Evolutionary conservation across 768 basidiomycete species (phyloP).

Genomic region (Steccherinum ochraceum): DNA sequence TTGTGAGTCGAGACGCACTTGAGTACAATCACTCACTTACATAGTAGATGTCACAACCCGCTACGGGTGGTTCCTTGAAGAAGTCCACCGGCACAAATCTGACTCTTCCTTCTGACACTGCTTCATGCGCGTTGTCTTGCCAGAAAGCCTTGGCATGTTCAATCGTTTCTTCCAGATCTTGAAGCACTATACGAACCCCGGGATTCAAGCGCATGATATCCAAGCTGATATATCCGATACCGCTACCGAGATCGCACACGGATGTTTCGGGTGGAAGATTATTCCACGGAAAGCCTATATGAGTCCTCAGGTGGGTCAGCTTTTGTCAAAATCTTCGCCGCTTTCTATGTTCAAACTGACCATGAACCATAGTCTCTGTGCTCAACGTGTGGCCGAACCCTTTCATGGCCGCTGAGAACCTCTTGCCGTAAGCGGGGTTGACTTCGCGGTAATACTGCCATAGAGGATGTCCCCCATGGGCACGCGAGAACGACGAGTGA

Average conservation of each 20-base stretch:
- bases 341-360: not conserved
- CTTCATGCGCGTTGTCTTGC: not conserved
- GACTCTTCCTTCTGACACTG: not conserved
- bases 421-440: not conserved
- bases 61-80: not conserved
- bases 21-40: not conserved
- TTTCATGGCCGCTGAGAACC: not conserved
- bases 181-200: not conserved
- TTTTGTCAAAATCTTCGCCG: not conserved
- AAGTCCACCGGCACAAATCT: slow-evolving; percentile 2
- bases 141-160: not conserved
- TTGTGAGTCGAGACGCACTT: not conserved
- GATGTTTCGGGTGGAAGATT: not conserved
- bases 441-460: not conserved
- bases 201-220: not conserved
- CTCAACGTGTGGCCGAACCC: not conserved
- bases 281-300: not conserved
- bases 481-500: not conserved
- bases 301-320: not conserved
- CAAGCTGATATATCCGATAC: not conserved
- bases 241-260: slow-evolving; percentile 2
- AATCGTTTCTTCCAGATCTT: not conserved
- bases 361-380: not conserved
- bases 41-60: slow-evolving; percentile 3
- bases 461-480: not conserved